Evolutionary conservation across 805 yeast genomes (phyloP), one percentile per base, ranked within the genome.

Genomic region (Yarrowia divulgata): DNA sequence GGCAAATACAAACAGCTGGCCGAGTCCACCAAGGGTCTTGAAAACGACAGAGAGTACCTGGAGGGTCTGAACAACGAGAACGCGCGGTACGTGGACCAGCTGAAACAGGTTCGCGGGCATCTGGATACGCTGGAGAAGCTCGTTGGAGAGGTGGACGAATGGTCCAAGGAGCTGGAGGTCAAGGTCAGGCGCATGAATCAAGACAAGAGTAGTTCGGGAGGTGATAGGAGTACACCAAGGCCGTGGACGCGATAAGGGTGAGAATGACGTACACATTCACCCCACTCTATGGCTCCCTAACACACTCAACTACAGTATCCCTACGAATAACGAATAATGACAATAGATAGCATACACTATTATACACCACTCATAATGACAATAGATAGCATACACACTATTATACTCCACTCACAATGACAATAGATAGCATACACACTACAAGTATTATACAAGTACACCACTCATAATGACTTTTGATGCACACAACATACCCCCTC

Each of bases 91-190:
- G 46, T 49, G 34, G 68, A 66, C 35, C 70, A 71, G 50, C 63
- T 76, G 19, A 74, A 73, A 37, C 68, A 64, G 10, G 71, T 75
- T 9, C 73, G 69, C 8, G 68, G 43, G 1, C 70, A 71, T 13
- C 72, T 77, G 34, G 71, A 68, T 16, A 55, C 80, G 46, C 75
- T 87, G 40, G 86, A 84, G 60, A 76, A 74, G 2, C 71, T 90
- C 3, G 82, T 85, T 12, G 77, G 78, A 32, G 93, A 90, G 71
- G 73, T 90, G 43, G 90, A 88, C 69, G 84, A 82, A 70, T 88
- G 90, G 85, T 82, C 88, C 7, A 76, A 80, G 34, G 90, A 88
- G 73, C 73, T 88, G 64, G 86, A 82, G 52, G 81, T 81, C 6
- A 85, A 86, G 73, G 73, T 71, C 13, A 67, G 74, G 10, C 63